These are phyloP conservation scores for Botrytis galanthina DNA, from an alignment of 2,329 filamentous ascomycete species.

Conservation along the genomic window DNA sequence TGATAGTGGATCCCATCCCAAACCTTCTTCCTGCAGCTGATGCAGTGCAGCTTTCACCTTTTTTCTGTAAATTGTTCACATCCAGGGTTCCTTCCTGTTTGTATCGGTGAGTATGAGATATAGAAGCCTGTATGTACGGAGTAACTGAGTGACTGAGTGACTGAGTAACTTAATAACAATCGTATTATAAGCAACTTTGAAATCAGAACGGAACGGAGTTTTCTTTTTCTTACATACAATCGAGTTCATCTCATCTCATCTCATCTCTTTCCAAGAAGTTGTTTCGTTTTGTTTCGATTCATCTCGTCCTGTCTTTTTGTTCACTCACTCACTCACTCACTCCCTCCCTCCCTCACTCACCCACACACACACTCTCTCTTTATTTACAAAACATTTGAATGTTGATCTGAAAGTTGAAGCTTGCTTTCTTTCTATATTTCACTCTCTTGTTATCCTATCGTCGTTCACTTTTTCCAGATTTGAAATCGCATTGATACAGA, in stretches of 20 bases:
- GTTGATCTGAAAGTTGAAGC: not conserved
- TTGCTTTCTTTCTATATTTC: not conserved
- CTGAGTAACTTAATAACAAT: not conserved
- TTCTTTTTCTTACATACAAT: constrained; percentile 9
- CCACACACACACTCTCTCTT: not conserved
- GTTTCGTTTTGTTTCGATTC: not conserved
- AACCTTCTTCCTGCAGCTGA: not conserved
- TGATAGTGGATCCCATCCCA: not conserved
- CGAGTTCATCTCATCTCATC: not conserved
- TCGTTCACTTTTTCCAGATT: not conserved
- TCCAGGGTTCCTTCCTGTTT: constrained; percentile 14
- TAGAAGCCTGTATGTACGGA: not conserved
- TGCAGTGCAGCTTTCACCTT: not conserved
- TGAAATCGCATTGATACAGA: not conserved
- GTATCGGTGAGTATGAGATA: not conserved
- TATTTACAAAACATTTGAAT: not conserved
- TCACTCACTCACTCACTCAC: not conserved
- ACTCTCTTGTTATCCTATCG: not conserved
- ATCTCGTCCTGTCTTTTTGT: not conserved
- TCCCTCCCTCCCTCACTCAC: not conserved
- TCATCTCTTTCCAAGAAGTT: not conserved
- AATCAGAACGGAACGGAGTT: not conserved
- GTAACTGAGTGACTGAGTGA: too few relatives aligned
- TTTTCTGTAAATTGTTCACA: not conserved
- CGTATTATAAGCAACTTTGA: not conserved